Evolutionary conservation across 257 asterid genomes (phyloP), one percentile per base, ranked within the genome.

Genomic region (Haberlea rhodopensis): DNA sequence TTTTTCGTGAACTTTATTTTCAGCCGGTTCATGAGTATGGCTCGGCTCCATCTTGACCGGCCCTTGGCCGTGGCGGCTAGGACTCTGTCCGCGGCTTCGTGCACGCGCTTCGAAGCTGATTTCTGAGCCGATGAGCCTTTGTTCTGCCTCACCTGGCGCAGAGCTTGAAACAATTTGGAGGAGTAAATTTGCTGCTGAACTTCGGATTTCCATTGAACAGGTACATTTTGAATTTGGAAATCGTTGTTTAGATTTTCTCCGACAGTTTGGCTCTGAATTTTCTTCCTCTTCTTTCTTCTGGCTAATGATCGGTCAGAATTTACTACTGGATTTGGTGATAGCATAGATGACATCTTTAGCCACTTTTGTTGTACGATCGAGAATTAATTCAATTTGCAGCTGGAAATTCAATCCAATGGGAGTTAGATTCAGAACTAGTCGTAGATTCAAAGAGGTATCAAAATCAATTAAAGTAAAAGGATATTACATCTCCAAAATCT

Each of bases 51-150:
- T 61, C 94, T 67, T 20, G 94, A 75, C 58, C 91, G 78, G 55
- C 98, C 98, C 45, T 69, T 86, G 2, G 98, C 98, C 29, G 96
- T 73, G 49, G 82, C 85, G 31, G 98, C 98, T n/a, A n/a, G n/a
- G n/a, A n/a, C n/a, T n/a, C n/a, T n/a, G n/a, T n/a, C n/a, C n/a
- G n/a, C n/a, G n/a, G n/a, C n/a, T n/a, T n/a, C n/a, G n/a, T n/a
- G n/a, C n/a, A n/a, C n/a, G n/a, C n/a, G n/a, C n/a, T n/a, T n/a
- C n/a, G n/a, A n/a, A n/a, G n/a, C n/a, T n/a, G n/a, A n/a, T n/a
- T n/a, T n/a, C n/a, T n/a, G n/a, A 13, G 82, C 53, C 23, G 76
- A 8, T 0, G 80, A 18, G 60, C 75, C 62, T 54, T 63, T 32
- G 84, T 62, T 56, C 62, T 65, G 70, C 32, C 94, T 79, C 65